These are phyloP conservation scores for Amanita subjunquillea DNA, from an alignment of 768 basidiomycete species.

Conservation along the genomic window DNA sequence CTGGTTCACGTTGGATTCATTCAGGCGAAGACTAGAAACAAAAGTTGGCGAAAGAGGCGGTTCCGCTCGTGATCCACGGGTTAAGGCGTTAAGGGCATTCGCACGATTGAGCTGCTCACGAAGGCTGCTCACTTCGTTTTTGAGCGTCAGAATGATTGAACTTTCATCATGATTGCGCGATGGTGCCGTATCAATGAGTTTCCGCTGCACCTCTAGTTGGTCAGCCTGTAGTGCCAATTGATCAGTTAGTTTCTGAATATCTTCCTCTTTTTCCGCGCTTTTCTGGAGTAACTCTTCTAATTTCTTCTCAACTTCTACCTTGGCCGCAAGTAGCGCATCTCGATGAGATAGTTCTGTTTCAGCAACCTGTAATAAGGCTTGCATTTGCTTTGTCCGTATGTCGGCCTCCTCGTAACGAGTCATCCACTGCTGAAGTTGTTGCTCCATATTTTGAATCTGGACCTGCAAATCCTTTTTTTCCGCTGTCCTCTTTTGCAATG, in stretches of 20 bases:
- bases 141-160: constrained; percentile 79
- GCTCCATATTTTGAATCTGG: constrained; percentile 72
- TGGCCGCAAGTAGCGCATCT: constrained; percentile 64
- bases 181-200: constrained; percentile 53
- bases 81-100: constrained; percentile 85
- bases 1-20: constrained; percentile 36
- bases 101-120: constrained; percentile 94
- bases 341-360: constrained; percentile 65
- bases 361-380: constrained; percentile 55
- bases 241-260: constrained; percentile 71
- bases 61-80: constrained; percentile 59
- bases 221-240: constrained; percentile 66
- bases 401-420: constrained; percentile 85
- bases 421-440: constrained; percentile 78
- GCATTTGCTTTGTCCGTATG: constrained; percentile 58
- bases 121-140: constrained; percentile 84
- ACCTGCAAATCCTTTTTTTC: constrained; percentile 83
- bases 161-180: constrained; percentile 70
- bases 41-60: constrained; percentile 81
- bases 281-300: constrained; percentile 71
- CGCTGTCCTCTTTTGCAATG: constrained; percentile 76
- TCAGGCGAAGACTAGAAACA: constrained; percentile 61
- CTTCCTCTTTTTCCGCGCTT: constrained; percentile 73
- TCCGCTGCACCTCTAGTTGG: constrained; percentile 71
- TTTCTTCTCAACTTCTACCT: constrained; percentile 69